Evolutionary conservation across 352 stramenopile genomes (phyloP).

Genomic region (Pythium brachiatum): DNA sequence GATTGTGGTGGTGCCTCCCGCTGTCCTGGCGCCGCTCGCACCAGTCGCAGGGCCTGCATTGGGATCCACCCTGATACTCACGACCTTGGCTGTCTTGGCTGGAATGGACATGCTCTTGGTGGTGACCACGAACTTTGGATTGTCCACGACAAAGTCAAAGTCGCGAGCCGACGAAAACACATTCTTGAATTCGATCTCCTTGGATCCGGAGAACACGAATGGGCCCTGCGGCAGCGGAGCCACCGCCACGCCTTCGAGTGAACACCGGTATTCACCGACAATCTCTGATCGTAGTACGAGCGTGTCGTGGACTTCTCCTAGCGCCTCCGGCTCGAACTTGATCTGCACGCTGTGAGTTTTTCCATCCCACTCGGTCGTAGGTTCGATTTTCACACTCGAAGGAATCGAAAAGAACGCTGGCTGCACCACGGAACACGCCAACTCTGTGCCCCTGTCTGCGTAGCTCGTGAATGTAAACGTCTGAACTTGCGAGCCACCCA

Average conservation of each 20-base stretch:
- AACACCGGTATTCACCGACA: constrained; percentile 83
- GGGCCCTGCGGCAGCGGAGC: constrained; percentile 82
- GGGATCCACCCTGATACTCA: constrained; percentile 62
- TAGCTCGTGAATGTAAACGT: constrained; percentile 79
- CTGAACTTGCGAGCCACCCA: constrained; percentile 77
- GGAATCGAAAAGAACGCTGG: constrained; percentile 72
- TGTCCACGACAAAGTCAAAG: constrained; percentile 83
- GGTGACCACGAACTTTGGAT: constrained; percentile 61
- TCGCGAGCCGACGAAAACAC: constrained; percentile 75
- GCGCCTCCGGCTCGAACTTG: constrained; percentile 87
- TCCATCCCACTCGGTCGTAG: constrained; percentile 70
- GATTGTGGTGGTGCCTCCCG: constrained; percentile 6
- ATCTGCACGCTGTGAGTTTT: constrained; percentile 54
- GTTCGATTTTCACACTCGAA: constrained; percentile 46
- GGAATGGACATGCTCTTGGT: constrained; percentile 58
- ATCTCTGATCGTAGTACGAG: constrained; percentile 58
- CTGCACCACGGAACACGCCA: constrained; percentile 57
- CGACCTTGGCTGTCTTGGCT: constrained; percentile 57
- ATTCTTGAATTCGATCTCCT: constrained; percentile 90
- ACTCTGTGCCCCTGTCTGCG: constrained; percentile 33
- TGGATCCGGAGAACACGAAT: constrained; percentile 58
- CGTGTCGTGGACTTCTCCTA: constrained; percentile 83
- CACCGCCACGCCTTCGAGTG: constrained; percentile 71
- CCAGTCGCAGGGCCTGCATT: constrained; percentile 8
- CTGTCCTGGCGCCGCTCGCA: neutral